Base-by-base conservation (phyloP, 768 basidiomycete genomes). In the Pulveroboletus ravenelii region DNA sequence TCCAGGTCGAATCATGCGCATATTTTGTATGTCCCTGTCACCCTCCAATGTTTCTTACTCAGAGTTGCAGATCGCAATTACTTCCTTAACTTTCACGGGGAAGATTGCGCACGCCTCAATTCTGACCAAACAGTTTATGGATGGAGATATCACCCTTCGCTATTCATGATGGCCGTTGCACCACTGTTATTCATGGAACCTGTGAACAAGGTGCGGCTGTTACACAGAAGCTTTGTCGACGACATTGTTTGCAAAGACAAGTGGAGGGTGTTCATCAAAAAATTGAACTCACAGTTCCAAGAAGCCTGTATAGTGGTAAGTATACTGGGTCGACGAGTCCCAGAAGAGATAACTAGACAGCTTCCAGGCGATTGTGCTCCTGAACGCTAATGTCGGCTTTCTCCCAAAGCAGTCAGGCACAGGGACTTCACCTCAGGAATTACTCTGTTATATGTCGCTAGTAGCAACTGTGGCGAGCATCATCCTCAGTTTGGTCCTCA, bases 301-400 rank as follows among this genome's bases (percentile, higher is more conserved):
- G 76, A 77, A 49, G 74, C 78, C 40, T 76, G 74, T 41, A 74
- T 81, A 29, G 74, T 78, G 48, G 83, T 84, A 50, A 46, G 77
- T 49, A 47, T 9, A 41, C 13, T 5, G 35, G 20, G 15, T 31
- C 10, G 6, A 15, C 3, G 10, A 23, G 14, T 39, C 7, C 5
- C n/a, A 20, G 15, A 6, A 0, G 14, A 14, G 41, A n/a, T 47
- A 15, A 50, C 29, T 12, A 6, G 20, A 15, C 6, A 2, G 15
- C 3, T 14, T 45, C 2, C 41, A 84, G 81, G 75, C 74, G 3
- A 80, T 78, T 1, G 80, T 84, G 3, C 65, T 85, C 15, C 60
- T 85, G 18, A 78, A 76, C 34, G 79, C 78, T 10, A 82, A 83
- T 43, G 78, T 85, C 0, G 76, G 72, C 0, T 81, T 84, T 54